Base-by-base conservation (phyloP, 257 asterid species). In the Jacaranda copaia region DNA sequence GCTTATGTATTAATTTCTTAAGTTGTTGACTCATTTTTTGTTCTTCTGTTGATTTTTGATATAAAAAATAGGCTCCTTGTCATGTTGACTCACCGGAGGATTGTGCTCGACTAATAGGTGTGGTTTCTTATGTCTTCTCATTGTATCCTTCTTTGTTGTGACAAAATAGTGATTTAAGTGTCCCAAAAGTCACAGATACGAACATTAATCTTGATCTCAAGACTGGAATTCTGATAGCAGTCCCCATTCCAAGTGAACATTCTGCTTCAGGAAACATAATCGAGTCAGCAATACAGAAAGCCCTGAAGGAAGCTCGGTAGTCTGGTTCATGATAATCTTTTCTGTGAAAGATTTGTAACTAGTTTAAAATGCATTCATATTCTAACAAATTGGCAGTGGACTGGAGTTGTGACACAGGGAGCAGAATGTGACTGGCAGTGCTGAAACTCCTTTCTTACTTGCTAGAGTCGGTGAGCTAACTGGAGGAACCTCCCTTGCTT, bases 361-460 rank as follows among this genome's bases (percentile, higher is more conserved):
- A 5, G 51, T 14, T 56, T 35, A 73, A n/a, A 42, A 13, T 59
- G 18, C 38, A 58, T 66, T 73, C 32, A 7, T 52, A 14, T 3
- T 39, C 52, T 73, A 14, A 38, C 76, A 51, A 70, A 32, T 35
- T 68, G 57, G 58, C 71, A 60, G 59, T 68, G 70, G 64, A 46
- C 12, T 72, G 63, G 76, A 57, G 3, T 38, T 70, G 66, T 72
- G 76, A 84, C 74, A 43, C 91, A 94, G 98, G 85, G 98, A 91
- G 82, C 90, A 91, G 80, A 83, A 89, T 83, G 85, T 95, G 38
- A 87, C 79, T 16, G 99, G 99, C 77, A 93, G 85, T 79, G 89
- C 94, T 3, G 97, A 91, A 88, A 95, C 99, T 67, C 99, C 99
- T 2, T 95, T 93, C 84, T 84, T 95, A 84, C 99, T 94, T 74